Conservation (phyloP, 1,139 yeast species). For the Geotrichum klebahnii region DNA sequence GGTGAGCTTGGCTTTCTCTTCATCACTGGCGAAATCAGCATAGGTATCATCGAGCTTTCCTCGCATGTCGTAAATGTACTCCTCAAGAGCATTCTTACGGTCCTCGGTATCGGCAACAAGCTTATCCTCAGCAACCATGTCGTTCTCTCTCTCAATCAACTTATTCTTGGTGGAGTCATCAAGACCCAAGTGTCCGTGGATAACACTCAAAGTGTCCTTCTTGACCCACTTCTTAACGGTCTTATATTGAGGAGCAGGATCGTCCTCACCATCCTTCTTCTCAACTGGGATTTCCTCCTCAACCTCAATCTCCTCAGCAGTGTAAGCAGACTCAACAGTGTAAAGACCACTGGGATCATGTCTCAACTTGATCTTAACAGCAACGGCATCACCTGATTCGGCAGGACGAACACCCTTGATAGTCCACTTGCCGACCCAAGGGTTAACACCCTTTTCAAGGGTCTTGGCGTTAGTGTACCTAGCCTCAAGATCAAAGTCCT, state of each 20-base stretch:
- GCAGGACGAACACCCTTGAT: conserved; percentile 78
- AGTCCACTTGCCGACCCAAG: conserved; percentile 76
- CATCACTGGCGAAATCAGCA: conserved; percentile 81
- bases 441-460: conserved; percentile 65
- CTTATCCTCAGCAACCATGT: conserved; percentile 85
- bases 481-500: conserved; percentile 84
- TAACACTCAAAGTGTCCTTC: conserved; percentile 69
- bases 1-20: conserved; percentile 76
- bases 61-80: conserved; percentile 95
- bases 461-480: conserved; percentile 71
- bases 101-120: conserved; percentile 98
- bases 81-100: conserved; percentile 96
- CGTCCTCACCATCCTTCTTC: conserved; percentile 61
- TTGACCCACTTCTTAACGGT: conserved; percentile 92
- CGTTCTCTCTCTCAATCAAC: conserved; percentile 75
- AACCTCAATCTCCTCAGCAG: conserved; percentile 85
- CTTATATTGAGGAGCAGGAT: conserved; percentile 72
- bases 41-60: conserved; percentile 94
- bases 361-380: conserved; percentile 90
- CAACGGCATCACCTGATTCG: conserved; percentile 72
- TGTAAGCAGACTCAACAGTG: conserved; percentile 89
- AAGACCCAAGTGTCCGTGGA: conserved; percentile 62
- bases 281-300: conserved; percentile 56
- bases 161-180: conserved; percentile 54
- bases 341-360: conserved; percentile 96